Evolutionary conservation across 2,329 filamentous ascomycete genomes (phyloP).

Genomic region (Fusarium pseudocircinatum): DNA sequence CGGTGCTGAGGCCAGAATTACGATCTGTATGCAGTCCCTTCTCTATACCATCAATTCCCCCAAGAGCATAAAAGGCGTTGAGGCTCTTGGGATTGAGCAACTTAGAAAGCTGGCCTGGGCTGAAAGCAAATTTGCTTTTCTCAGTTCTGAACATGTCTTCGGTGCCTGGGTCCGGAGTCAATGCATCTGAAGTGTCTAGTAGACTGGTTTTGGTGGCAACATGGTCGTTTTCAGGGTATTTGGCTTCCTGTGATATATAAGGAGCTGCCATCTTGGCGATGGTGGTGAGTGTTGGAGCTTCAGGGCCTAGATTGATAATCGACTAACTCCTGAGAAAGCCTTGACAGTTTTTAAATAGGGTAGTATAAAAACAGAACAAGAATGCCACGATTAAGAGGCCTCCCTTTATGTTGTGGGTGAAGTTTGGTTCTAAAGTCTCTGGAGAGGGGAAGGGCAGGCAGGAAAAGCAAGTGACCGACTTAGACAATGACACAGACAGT

Average conservation of each 20-base stretch:
- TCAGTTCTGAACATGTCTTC: slow-evolving; percentile 77
- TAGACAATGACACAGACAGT: background rate
- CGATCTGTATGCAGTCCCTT: slow-evolving; percentile 76
- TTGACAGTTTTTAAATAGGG: background rate
- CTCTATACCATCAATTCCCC: slow-evolving; percentile 76
- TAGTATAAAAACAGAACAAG: background rate
- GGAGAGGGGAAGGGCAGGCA: background rate
- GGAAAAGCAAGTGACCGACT: background rate
- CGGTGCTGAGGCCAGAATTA: slow-evolving; percentile 72
- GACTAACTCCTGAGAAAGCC: background rate
- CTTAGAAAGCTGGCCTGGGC: slow-evolving; percentile 81
- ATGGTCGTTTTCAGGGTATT: slow-evolving; percentile 12
- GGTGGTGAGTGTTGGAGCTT: slow-evolving; percentile 4
- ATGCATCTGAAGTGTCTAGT: slow-evolving; percentile 44
- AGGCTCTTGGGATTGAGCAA: slow-evolving; percentile 83
- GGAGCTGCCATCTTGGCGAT: slow-evolving; percentile 31
- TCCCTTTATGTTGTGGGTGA: background rate
- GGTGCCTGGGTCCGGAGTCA: slow-evolving; percentile 70
- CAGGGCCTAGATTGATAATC: background rate
- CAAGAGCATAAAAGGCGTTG: slow-evolving; percentile 77
- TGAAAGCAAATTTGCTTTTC: slow-evolving; percentile 85
- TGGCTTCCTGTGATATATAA: slow-evolving; percentile 24
- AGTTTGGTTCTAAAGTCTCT: background rate
- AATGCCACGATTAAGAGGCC: background rate
- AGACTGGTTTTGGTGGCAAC: slow-evolving; percentile 17